Evolutionary conservation across 352 stramenopile genomes (phyloP).

Genomic region (Thraustochytrium sp.): DNA sequence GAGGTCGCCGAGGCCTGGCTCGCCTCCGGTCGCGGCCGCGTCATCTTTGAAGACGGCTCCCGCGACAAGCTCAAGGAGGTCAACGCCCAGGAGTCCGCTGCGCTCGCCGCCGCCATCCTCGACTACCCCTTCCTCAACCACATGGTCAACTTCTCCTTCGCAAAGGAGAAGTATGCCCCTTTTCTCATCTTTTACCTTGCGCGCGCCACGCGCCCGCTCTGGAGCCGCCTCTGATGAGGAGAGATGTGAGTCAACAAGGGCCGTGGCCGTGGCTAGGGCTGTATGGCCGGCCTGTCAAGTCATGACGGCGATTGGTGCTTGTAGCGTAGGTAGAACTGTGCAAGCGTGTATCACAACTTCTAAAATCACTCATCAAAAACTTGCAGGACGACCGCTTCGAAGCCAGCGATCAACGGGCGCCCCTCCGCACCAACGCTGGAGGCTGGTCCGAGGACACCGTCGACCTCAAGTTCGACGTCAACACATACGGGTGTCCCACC

Average conservation of each 20-base stretch:
- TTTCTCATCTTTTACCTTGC: slow-evolving; percentile 22
- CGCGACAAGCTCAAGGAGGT: not conserved
- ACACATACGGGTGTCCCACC: slow-evolving; percentile 25
- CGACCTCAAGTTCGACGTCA: not conserved
- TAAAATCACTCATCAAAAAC: no score
- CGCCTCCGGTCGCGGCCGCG: not conserved
- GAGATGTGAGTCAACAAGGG: no score
- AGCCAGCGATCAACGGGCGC: no score
- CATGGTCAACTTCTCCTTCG: slow-evolving; percentile 31
- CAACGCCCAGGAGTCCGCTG: not conserved
- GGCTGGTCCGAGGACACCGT: not conserved
- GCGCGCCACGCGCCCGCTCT: not conserved
- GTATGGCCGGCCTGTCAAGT: no score
- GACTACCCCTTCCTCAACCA: slow-evolving; percentile 6
- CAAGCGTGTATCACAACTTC: no score
- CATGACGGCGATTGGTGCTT: no score
- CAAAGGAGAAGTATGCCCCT: slow-evolving; percentile 4
- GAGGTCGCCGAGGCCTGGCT: slow-evolving; percentile 25
- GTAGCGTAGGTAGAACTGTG: no score
- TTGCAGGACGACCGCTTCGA: no score
- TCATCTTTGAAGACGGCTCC: not conserved
- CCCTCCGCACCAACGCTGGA: not conserved
- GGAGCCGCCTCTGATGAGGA: slow-evolving; percentile 7
- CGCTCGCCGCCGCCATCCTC: slow-evolving; percentile 13
- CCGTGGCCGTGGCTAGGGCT: no score